Evolutionary conservation across 2,329 filamentous ascomycete genomes (phyloP).

Genomic region (Bipolaris cookei): DNA sequence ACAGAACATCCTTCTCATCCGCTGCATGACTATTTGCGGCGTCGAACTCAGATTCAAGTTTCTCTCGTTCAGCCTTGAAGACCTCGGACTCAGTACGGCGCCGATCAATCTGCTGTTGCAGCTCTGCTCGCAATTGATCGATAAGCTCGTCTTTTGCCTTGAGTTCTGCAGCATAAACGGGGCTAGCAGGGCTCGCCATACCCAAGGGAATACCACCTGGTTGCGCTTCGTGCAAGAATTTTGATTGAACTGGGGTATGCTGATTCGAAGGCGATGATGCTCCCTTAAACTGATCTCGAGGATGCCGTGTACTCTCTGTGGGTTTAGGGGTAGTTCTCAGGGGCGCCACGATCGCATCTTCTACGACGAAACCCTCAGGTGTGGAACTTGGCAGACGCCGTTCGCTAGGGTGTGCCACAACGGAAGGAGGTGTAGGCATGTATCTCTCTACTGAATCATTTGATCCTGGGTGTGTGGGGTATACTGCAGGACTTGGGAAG

Average conservation of each 20-base stretch:
- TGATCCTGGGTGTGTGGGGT: constrained; percentile 22
- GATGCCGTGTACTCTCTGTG: constrained; percentile 17
- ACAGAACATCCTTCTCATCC: constrained; percentile 24
- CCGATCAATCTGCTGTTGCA: constrained; percentile 26
- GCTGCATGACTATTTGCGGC: constrained; percentile 26
- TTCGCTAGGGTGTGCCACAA: constrained; percentile 25
- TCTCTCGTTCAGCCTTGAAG: constrained; percentile 19
- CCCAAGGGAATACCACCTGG: constrained; percentile 1
- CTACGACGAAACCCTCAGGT: constrained; percentile 31
- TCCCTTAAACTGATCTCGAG: constrained; percentile 33
- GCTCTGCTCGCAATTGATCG: constrained; percentile 30
- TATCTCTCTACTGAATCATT: constrained; percentile 31
- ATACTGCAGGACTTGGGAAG: constrained; percentile 42
- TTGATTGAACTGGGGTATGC: neutral
- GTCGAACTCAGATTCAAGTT: constrained; percentile 27
- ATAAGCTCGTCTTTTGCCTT: constrained; percentile 40
- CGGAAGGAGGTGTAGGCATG: constrained; percentile 42
- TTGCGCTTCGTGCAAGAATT: constrained; percentile 2
- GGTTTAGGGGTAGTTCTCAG: constrained; percentile 28
- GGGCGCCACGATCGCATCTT: constrained; percentile 28
- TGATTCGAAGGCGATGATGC: neutral
- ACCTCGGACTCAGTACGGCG: constrained; percentile 14
- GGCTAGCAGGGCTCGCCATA: neutral
- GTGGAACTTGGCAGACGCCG: constrained; percentile 21
- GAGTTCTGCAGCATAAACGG: constrained; percentile 31